phyloP scores from a whole-genome alignment of 2,329 filamentous ascomycete genomes.

The Epicoccum sorghinum region DNA sequence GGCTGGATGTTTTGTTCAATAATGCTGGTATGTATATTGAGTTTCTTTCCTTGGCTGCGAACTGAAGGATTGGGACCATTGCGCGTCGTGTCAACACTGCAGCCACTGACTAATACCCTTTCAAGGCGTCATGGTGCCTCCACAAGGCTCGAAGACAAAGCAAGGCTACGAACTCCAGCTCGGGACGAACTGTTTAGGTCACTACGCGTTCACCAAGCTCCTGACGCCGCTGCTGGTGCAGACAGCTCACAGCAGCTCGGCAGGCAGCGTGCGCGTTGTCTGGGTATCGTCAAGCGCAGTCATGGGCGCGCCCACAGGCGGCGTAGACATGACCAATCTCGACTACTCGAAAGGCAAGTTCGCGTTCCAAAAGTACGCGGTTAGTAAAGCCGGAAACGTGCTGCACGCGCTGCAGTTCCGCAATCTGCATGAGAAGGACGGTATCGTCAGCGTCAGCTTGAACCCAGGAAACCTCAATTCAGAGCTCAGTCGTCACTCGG shows the following conservation, averaged over 20 bases:
- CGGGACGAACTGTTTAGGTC: slow-evolving; percentile 50
- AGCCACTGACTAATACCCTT: too few relatives aligned
- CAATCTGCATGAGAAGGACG: slow-evolving; percentile 19
- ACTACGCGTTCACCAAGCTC: slow-evolving; percentile 49
- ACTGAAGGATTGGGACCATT: too few relatives aligned
- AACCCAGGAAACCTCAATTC: slow-evolving; percentile 49
- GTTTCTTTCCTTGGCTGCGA: too few relatives aligned
- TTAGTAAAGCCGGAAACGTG: slow-evolving; percentile 37
- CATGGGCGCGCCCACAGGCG: slow-evolving; percentile 18
- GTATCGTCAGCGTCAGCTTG: slow-evolving; percentile 32
- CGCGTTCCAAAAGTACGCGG: slow-evolving; percentile 23
- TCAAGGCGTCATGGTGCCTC: slow-evolving; percentile 40
- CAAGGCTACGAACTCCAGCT: slow-evolving; percentile 43
- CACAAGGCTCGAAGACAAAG: slow-evolving; percentile 27
- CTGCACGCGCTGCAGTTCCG: slow-evolving; percentile 32
- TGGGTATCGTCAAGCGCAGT: slow-evolving; percentile 34
- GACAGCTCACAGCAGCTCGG: slow-evolving; percentile 33
- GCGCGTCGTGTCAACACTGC: too few relatives aligned
- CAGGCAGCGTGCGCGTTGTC: slow-evolving; percentile 43
- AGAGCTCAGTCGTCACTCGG: slow-evolving; percentile 43
- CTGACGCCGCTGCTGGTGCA: slow-evolving; percentile 44
- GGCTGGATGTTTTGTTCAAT: slow-evolving; percentile 52
- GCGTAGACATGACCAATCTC: slow-evolving; percentile 27
- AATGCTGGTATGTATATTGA: slow-evolving; percentile 25
- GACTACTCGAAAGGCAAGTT: slow-evolving; percentile 17